A percentile compares a stretch with the other conserved stretches of the same genome.
Conservation (phyloP, 495 filamentous ascomycete genomes). For the Penicillium egyptiacum region DNA sequence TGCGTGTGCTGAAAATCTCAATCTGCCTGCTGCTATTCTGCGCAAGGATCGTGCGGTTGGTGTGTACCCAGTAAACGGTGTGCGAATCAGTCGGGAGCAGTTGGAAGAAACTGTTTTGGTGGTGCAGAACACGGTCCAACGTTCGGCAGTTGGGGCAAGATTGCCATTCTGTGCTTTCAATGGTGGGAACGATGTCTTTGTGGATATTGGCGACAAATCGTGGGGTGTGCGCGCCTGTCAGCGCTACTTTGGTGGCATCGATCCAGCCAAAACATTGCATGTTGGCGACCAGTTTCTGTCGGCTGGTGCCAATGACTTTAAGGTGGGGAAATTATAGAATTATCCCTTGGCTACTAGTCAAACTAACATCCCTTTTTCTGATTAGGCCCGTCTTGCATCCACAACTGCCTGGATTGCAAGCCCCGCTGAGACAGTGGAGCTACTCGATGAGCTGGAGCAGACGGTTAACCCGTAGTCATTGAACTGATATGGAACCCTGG, state of each 20-base stretch:
- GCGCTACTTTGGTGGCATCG: constrained; percentile 79
- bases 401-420: constrained; percentile 89
- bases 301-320: constrained; percentile 96
- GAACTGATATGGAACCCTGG: neutral
- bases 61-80: constrained; percentile 61
- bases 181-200: constrained; percentile 94
- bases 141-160: constrained; percentile 63
- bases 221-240: constrained; percentile 93
- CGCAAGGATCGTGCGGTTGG: constrained; percentile 94
- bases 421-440: constrained; percentile 81
- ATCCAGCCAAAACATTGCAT: constrained; percentile 68
- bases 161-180: constrained; percentile 99
- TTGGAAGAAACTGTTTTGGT: constrained; percentile 95
- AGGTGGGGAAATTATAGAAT: constrained; percentile 46
- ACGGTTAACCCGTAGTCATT: constrained; percentile 9
- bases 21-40: constrained; percentile 71
- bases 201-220: constrained; percentile 97
- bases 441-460: constrained; percentile 68
- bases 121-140: constrained; percentile 86
- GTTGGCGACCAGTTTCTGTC: constrained; percentile 95
- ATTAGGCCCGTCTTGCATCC: constrained; percentile 59
- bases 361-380: neutral
- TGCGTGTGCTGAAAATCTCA: constrained; percentile 74
- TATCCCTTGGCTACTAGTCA: neutral
- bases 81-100: constrained; percentile 78